Evolutionary conservation across 257 asterid species (phyloP).

Genomic region (Anisodus tanguticus): DNA sequence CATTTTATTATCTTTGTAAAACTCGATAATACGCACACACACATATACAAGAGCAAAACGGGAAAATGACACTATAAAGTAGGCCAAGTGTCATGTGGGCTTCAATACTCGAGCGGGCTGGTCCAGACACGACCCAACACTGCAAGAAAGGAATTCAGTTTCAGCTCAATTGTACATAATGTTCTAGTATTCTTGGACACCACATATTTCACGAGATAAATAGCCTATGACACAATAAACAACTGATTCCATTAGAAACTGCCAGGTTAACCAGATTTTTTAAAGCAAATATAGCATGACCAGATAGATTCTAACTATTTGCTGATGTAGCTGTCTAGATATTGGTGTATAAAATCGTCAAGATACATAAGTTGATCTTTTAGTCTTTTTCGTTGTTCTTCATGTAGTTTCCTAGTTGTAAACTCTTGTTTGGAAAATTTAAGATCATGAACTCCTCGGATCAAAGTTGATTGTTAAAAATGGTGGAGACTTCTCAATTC

Average conservation of each 20-base stretch:
- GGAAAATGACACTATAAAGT: background rate
- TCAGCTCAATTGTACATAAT: background rate
- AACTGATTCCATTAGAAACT: background rate
- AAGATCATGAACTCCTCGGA: background rate
- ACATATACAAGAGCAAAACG: background rate
- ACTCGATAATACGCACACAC: background rate
- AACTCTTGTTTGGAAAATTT: background rate
- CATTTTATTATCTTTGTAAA: background rate
- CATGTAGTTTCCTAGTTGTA: background rate
- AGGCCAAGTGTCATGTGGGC: background rate
- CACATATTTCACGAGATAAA: background rate
- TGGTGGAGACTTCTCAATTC: background rate
- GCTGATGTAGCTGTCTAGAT: background rate
- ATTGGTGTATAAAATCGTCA: background rate
- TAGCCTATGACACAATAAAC: background rate
- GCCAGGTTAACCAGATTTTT: background rate
- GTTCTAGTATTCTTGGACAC: background rate
- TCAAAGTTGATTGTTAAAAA: background rate
- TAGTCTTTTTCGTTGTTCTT: background rate
- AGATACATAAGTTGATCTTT: background rate
- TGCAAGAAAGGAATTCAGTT: conserved; percentile 41
- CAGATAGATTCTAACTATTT: background rate
- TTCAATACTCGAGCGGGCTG: background rate
- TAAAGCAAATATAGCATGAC: no score
- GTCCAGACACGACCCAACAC: conserved; percentile 28